Percentiles rank a stretch among this genome's conserved stretches.
Evolutionary conservation across 2,329 filamentous ascomycete genomes (phyloP).

Genomic region (Trichoderma koningiopsis): DNA sequence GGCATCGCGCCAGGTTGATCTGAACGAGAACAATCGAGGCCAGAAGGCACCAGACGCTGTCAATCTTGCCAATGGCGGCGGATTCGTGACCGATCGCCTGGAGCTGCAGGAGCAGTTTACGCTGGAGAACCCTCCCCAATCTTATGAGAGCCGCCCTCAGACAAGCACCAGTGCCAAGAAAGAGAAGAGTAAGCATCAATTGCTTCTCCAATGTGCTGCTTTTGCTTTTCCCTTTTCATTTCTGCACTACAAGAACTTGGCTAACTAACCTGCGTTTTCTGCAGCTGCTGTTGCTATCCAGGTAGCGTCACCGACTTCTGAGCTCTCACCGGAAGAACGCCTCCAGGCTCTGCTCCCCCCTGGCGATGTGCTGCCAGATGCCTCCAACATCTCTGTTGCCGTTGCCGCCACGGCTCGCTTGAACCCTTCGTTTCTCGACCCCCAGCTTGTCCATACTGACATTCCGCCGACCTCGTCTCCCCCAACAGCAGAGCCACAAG

Average conservation of each 20-base stretch:
- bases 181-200: slow-evolving; percentile 33
- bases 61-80: slow-evolving; percentile 32
- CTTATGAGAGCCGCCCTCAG: slow-evolving; percentile 46
- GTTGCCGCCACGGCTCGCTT: slow-evolving; percentile 59
- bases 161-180: slow-evolving; percentile 30
- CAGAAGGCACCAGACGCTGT: slow-evolving; percentile 43
- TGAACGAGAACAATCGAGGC: slow-evolving; percentile 61
- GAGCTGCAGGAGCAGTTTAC: slow-evolving; percentile 63
- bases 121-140: slow-evolving; percentile 56
- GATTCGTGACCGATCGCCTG: slow-evolving; percentile 43
- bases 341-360: slow-evolving; percentile 50
- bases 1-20: slow-evolving; percentile 78
- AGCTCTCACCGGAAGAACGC: slow-evolving; percentile 52
- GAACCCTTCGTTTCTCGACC: slow-evolving; percentile 57
- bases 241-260: slow-evolving; percentile 12
- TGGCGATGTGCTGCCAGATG: slow-evolving; percentile 44
- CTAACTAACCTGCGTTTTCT: slow-evolving; percentile 29
- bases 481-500: slow-evolving; percentile 30
- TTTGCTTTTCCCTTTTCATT: not conserved
- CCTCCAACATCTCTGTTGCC: slow-evolving; percentile 57
- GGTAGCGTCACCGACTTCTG: slow-evolving; percentile 33
- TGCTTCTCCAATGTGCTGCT: not conserved
- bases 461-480: slow-evolving; percentile 37
- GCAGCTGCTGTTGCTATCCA: slow-evolving; percentile 25
- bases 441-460: slow-evolving; percentile 46